Base-by-base conservation (phyloP, 176 grass and related monocot genomes). In the Echinochloa phyllopogon region DNA sequence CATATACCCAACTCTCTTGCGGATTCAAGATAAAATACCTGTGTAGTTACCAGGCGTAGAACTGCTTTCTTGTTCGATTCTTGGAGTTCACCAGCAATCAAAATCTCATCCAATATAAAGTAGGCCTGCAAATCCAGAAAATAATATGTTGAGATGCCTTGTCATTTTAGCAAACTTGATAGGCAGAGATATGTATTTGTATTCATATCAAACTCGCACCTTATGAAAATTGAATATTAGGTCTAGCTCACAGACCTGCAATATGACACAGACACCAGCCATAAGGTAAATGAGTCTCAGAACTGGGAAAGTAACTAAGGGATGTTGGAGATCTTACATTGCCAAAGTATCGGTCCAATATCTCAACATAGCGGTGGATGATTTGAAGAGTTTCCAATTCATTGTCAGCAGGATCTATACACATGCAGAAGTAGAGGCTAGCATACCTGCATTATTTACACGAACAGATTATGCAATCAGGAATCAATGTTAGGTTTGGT, bases 211-310 rank as follows among this genome's bases (percentile, higher is more conserved):
- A 51, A 25, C 65, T 38, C 23, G 12, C 66, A 90, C 86, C 94
- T 93, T 89, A 43, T 96, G 90, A 61, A 96, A 96, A 79, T 96
- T 96, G 90, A 93, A 93, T 61, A 93, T 93, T 59, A 93, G 83
- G 76, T 93, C 94, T 49, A 93, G 86, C 81, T 96, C 90, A 74
- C 94, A 91, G 25, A 96, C 86, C 94, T 91, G 82, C 15, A 51
- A 48, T 29, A 74, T 48, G 41, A 44, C 17, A 55, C 3, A 82
- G 51, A 45, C 36, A 77, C 24, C 12, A 55, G 2, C 37, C 14
- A 55, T 27, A 25, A 69, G n/a, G 36, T 20, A 69, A 82, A 58
- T 58, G 5, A 55, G 21, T 20, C 48, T n/a, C 36, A 37, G 65
- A 64, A 40, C 3, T 47, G 15, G 65, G 18, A 25, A 16, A n/a